phyloP scores from a whole-genome alignment of 2,329 filamentous ascomycete genomes.

The Aureobasidium namibiae region DNA sequence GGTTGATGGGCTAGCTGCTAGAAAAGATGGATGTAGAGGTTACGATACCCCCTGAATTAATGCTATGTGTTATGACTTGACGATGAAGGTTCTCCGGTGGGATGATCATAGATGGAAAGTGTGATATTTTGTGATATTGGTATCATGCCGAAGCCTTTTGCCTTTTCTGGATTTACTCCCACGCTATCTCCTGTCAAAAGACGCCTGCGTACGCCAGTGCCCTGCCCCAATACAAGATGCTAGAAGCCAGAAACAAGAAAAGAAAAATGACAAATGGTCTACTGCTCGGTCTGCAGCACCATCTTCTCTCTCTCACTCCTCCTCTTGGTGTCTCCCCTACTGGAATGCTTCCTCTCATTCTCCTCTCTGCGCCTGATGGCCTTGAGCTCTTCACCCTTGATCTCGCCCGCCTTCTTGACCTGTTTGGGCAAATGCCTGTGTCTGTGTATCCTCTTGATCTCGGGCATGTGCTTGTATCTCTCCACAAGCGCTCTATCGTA shows the following conservation, averaged over 20 bases:
- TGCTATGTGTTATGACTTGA: not conserved
- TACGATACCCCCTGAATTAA: not conserved
- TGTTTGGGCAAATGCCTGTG: conserved; percentile 88
- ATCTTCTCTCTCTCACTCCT: conserved; percentile 87
- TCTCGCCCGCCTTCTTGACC: conserved; percentile 91
- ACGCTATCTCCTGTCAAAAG: not conserved
- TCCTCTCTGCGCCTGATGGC: conserved; percentile 86
- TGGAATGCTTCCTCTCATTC: conserved; percentile 86
- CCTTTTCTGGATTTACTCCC: too few relatives aligned
- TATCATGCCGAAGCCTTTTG: too few relatives aligned
- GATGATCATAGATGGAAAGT: not conserved
- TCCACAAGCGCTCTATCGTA: conserved; percentile 81
- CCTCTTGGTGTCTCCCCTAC: conserved; percentile 68
- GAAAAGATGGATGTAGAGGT: not conserved
- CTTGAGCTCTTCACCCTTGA: conserved; percentile 82
- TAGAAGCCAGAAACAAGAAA: too few relatives aligned
- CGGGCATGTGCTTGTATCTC: conserved; percentile 90
- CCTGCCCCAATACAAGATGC: too few relatives aligned
- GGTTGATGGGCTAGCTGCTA: not conserved
- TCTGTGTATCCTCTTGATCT: conserved; percentile 80
- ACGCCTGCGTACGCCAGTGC: too few relatives aligned
- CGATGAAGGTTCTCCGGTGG: too few relatives aligned
- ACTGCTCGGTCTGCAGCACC: conserved; percentile 63
- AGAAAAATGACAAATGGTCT: too few relatives aligned
- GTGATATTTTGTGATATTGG: not conserved